phyloP scores from a whole-genome alignment of 345 rosid species.

The Gossypium stocksii region DNA sequence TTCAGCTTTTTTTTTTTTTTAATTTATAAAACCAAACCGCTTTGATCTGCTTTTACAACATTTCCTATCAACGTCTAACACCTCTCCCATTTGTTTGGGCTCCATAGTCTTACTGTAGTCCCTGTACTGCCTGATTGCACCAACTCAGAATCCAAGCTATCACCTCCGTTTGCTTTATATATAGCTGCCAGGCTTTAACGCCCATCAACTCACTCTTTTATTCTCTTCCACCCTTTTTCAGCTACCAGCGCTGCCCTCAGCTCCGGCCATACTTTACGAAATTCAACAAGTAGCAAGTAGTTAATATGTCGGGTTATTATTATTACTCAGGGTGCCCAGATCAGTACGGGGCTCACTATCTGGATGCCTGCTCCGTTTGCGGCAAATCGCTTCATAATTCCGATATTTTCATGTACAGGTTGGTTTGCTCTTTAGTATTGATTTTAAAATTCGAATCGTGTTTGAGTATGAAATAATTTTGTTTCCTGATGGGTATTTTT shows the following conservation, averaged over 20 bases:
- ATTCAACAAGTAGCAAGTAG: background rate
- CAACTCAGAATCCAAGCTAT: background rate
- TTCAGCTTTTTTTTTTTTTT: background rate
- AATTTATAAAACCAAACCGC: background rate
- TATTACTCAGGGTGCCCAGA: constrained; percentile 32
- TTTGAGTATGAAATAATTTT: background rate
- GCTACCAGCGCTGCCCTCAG: too few species aligned
- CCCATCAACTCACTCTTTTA: background rate
- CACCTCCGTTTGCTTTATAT: constrained; percentile 6
- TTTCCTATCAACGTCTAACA: constrained; percentile 12
- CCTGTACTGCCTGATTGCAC: constrained; percentile 21
- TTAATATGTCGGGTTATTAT: constrained; percentile 28
- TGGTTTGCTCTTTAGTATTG: background rate
- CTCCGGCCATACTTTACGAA: too few species aligned
- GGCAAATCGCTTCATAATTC: constrained; percentile 56
- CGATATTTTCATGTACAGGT: constrained; percentile 96
- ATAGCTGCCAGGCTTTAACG: background rate
- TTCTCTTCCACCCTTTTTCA: background rate
- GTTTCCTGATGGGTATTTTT: background rate
- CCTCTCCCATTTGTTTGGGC: background rate
- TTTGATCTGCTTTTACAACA: background rate
- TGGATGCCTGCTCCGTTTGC: constrained; percentile 69
- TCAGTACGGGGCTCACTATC: constrained; percentile 51
- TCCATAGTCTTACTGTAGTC: background rate
- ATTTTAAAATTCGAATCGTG: background rate